phyloP scores from a whole-genome alignment of 176 grass and related monocot genomes.

The Eremochloa ophiuroides region DNA sequence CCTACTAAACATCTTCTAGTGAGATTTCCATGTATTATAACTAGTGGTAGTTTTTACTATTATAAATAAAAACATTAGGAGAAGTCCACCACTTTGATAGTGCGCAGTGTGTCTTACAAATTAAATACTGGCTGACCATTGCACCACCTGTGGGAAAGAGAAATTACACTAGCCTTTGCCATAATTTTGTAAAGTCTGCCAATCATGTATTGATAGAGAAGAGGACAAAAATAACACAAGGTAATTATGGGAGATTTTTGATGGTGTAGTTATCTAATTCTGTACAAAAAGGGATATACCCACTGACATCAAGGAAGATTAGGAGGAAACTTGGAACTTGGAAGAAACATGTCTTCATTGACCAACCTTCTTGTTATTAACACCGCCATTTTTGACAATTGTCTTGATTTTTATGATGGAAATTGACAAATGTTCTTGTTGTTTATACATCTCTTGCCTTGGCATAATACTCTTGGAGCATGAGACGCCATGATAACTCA shows the following conservation, averaged over 20 bases:
- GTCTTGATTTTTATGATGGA: background rate
- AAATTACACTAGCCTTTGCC: too few species aligned
- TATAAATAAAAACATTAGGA: too few species aligned
- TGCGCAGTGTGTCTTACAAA: too few species aligned
- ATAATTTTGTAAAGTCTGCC: too few species aligned
- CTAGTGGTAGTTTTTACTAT: too few species aligned
- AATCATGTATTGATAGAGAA: background rate
- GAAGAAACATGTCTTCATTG: background rate
- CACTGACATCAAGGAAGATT: background rate
- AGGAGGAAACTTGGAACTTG: background rate
- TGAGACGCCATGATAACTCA: background rate
- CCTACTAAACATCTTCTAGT: too few species aligned
- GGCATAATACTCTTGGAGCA: background rate
- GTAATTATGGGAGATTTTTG: background rate
- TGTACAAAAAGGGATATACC: background rate
- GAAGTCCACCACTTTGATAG: too few species aligned
- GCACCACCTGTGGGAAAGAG: background rate
- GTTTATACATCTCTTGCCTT: constrained; percentile 7
- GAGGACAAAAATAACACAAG: background rate
- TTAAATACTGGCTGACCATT: too few species aligned
- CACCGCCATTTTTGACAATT: background rate
- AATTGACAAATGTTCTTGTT: constrained; percentile 1
- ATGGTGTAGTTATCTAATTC: background rate
- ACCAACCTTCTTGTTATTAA: constrained; percentile 15
- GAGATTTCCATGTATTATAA: too few species aligned